A percentile compares a stretch with the other conserved stretches of the same genome.
Conservation (phyloP, 1,139 yeast genomes). For the Suhomyces taliae region DNA sequence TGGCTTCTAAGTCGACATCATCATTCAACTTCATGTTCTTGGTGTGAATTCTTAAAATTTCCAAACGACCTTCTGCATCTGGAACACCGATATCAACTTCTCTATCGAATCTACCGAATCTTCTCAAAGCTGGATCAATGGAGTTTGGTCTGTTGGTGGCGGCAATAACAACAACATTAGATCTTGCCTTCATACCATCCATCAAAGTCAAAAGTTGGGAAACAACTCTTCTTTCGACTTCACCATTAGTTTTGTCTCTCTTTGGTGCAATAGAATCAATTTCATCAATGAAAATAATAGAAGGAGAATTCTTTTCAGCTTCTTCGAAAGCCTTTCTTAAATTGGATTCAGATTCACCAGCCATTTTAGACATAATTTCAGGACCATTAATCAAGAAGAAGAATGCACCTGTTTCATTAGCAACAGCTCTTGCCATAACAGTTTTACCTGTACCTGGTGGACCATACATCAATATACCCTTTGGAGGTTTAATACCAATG, state of each 20-base stretch:
- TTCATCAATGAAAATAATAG: conserved; percentile 96
- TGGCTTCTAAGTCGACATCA: conserved; percentile 92
- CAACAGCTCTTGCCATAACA: conserved; percentile 99
- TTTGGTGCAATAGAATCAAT: conserved; percentile 99
- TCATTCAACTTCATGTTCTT: conserved; percentile 96
- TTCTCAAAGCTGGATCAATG: conserved; percentile 95
- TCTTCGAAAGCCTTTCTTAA: conserved; percentile 98
- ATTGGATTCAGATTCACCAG: conserved; percentile 98
- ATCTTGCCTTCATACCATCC: conserved; percentile 99
- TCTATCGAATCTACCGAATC: conserved; percentile 98
- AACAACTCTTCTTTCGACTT: conserved; percentile 94
- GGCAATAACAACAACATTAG: conserved; percentile 89
- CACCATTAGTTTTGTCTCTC: conserved; percentile 99
- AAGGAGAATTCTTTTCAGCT: conserved; percentile 96
- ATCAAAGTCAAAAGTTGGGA: conserved; percentile 93
- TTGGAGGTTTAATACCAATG: conserved; percentile 96
- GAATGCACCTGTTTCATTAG: conserved; percentile 98
- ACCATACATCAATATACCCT: conserved; percentile 96
- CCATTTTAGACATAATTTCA: conserved; percentile 99
- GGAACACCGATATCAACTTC: conserved; percentile 99
- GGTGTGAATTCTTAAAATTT: conserved; percentile 81
- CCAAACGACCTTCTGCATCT: conserved; percentile 97
- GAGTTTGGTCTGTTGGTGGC: conserved; percentile 96
- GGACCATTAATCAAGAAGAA: conserved; percentile 98
- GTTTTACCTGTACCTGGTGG: conserved; percentile 99